Base-by-base conservation (phyloP, 441 rosid species). In the Pelargonium myrrhifolium region DNA sequence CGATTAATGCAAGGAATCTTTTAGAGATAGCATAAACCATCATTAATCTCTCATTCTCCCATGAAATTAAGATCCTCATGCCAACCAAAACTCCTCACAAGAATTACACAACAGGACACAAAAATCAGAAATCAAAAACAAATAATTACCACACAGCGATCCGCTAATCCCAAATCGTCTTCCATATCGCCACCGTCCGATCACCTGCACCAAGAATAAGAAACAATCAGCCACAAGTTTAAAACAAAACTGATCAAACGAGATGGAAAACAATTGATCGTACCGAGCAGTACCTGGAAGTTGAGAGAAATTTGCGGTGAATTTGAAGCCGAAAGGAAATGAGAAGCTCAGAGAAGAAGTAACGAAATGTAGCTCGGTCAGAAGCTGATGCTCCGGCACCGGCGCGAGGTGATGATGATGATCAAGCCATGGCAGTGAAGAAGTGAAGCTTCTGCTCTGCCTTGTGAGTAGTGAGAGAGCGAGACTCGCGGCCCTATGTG, bases 81-180 rank as follows among this genome's bases (percentile, higher is more conserved):
- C 31, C 31, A 28, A 28, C 31, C 31, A 28, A 28, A 51, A 15
- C 21, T 51, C 58, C 51, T 45, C 51, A 45, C 12, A 12, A 45
- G n/a, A 45, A 45, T 12, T 3, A 45, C 51, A 45, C 51, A 45
- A 45, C 12, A 45, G n/a, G n/a, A 53, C 22, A 53, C 22, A 53
- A 53, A 53, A 15, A 53, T 53, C 61, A 56, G 28, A 56, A 21
- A 56, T 0, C 28, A 21, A 56, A 20, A 55, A 21, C 61, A 56
- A 56, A 21, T 26, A 21, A 56, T 56, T 56, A 56, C 61, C 61
- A 56, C 26, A 20, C 61, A 56, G 22, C 59, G 59, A 53, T 56
- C 61, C 61, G 6, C 61, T 7, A 56, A 56, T 3, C 61, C 61
- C n/a, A 56, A 14, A 9, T 21, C 61, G 5, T 20, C 28, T 9